Percentiles rank a stretch among this genome's conserved stretches.
These are phyloP conservation scores for Aquanectria penicillioides DNA, from an alignment of 2,329 filamentous ascomycete species.

Conservation along the genomic window DNA sequence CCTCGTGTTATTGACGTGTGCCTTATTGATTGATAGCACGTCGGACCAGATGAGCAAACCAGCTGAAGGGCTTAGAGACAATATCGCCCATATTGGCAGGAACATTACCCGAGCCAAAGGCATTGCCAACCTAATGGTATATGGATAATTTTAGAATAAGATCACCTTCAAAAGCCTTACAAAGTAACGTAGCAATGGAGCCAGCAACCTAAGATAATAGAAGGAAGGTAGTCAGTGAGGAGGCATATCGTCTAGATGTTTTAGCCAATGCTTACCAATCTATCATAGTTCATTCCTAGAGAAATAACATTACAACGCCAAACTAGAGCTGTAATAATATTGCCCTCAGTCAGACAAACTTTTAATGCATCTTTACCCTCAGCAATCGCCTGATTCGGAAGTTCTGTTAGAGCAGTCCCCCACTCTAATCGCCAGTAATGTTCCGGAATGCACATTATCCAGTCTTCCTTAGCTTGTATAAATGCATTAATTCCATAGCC, in stretches of 20 bases:
- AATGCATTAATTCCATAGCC: slow-evolving; percentile 2
- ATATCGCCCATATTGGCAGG: too few relatives aligned
- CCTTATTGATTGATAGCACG: too few relatives aligned
- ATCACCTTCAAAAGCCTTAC: neutral
- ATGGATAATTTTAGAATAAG: neutral
- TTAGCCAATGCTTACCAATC: neutral
- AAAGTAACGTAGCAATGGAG: slow-evolving; percentile 14
- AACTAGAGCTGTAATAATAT: slow-evolving; percentile 12
- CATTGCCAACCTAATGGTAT: slow-evolving; percentile 4
- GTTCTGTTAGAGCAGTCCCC: neutral
- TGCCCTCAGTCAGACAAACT: slow-evolving; percentile 18
- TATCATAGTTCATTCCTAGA: neutral
- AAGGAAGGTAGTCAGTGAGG: neutral
- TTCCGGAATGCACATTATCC: slow-evolving; percentile 15
- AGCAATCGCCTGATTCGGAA: neutral
- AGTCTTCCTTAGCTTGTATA: neutral
- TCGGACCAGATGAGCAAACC: too few relatives aligned
- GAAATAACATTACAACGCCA: neutral
- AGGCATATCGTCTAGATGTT: neutral
- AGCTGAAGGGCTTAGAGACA: too few relatives aligned
- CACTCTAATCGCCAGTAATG: neutral
- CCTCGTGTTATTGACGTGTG: too few relatives aligned
- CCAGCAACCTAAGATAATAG: neutral
- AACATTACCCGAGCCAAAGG: slow-evolving; percentile 13
- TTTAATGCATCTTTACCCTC: neutral